Conservation (phyloP, 2,329 filamentous ascomycete species). For the Claviceps pusilla region DNA sequence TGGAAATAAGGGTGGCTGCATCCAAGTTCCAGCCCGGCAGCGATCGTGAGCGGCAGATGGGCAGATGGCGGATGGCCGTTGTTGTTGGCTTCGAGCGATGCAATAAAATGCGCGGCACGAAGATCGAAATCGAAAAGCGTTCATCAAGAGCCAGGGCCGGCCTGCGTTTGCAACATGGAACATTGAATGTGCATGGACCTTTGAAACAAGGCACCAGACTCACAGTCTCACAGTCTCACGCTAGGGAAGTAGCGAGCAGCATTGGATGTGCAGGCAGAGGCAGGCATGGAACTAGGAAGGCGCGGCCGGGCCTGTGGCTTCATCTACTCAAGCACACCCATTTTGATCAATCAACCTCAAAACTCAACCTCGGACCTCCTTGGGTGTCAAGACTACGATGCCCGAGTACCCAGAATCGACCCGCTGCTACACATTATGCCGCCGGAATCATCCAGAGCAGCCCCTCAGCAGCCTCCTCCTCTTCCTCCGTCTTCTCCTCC, state of each 20-base stretch:
- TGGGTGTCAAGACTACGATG: too few species aligned
- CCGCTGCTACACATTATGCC: neutral
- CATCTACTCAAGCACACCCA: too few species aligned
- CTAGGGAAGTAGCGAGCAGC: neutral
- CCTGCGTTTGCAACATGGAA: neutral
- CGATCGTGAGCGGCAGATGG: too few species aligned
- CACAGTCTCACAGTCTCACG: neutral
- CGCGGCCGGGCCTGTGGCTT: neutral
- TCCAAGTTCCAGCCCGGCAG: neutral
- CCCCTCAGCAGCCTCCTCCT: neutral
- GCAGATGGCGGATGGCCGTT: too few species aligned
- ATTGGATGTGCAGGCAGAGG: neutral
- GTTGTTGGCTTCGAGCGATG: neutral
- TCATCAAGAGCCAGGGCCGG: neutral
- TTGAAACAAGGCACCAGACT: neutral
- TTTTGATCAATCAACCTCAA: too few species aligned
- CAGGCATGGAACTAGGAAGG: neutral
- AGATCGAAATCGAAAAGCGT: neutral
- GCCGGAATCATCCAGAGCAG: neutral
- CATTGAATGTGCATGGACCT: neutral
- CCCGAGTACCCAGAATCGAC: neutral
- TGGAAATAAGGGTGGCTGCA: neutral
- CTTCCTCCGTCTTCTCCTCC: too few species aligned
- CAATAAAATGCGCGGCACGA: neutral
- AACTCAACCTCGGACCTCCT: too few species aligned